Percentiles rank a stretch among this genome's conserved stretches.
Conservation (phyloP, 2,329 filamentous ascomycete species). For the Aspergillus ochraceus region DNA sequence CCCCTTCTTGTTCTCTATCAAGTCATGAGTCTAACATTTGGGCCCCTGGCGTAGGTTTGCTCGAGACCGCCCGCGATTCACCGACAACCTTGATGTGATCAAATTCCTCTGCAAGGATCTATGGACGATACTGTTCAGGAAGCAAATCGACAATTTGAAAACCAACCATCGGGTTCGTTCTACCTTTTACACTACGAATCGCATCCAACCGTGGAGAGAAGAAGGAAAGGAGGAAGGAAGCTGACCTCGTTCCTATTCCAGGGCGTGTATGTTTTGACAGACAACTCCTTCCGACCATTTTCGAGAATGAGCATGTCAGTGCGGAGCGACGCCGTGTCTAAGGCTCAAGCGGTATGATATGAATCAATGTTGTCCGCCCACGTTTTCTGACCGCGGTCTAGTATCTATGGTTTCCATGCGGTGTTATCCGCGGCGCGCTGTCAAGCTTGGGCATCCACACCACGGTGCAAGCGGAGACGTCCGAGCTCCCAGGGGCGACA, state of each 20-base stretch:
- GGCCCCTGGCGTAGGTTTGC: constrained; percentile 35
- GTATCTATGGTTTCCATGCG: constrained; percentile 95
- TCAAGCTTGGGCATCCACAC: constrained; percentile 89
- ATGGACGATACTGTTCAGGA: constrained; percentile 90
- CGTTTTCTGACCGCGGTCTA: constrained; percentile 36
- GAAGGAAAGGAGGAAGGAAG: neutral
- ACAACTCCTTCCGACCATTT: constrained; percentile 87
- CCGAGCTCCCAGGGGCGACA: constrained; percentile 80
- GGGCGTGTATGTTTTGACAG: constrained; percentile 95
- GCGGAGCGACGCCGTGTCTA: constrained; percentile 68
- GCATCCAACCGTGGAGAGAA: neutral
- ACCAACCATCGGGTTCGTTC: constrained; percentile 81
- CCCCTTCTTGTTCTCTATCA: neutral
- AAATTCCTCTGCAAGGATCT: constrained; percentile 99
- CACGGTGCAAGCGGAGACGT: constrained; percentile 86
- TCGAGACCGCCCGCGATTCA: constrained; percentile 77
- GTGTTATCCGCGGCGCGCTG: constrained; percentile 86
- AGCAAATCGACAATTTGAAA: constrained; percentile 98
- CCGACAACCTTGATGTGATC: constrained; percentile 90
- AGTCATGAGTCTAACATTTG: neutral
- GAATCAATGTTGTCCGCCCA: neutral
- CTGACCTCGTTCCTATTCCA: constrained; percentile 30
- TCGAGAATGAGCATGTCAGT: constrained; percentile 83
- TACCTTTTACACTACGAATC: neutral
- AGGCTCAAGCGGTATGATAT: constrained; percentile 72